Conservation (phyloP, 2,329 filamentous ascomycete genomes). For the Fusarium humuli region DNA sequence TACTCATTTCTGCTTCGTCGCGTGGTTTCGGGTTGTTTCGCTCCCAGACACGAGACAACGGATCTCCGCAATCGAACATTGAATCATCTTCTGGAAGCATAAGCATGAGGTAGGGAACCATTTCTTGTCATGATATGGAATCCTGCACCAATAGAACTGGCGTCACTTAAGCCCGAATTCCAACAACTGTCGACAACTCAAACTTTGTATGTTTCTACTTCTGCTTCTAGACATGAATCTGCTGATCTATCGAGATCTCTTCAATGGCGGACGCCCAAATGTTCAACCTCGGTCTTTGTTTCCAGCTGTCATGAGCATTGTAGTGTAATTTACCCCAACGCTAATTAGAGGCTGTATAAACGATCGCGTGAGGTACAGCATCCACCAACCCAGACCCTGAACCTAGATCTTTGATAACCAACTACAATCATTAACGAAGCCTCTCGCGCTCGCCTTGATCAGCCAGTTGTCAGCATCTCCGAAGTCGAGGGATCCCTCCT, state of each 20-base stretch:
- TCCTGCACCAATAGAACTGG: not conserved
- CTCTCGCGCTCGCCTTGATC: not conserved
- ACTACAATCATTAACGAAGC: conserved; percentile 26
- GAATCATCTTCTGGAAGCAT: conserved; percentile 34
- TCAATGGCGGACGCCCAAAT: not conserved
- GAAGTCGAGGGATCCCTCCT: not conserved
- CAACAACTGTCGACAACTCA: not conserved
- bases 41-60: conserved; percentile 7
- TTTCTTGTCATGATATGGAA: not conserved
- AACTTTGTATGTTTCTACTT: not conserved
- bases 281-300: not conserved
- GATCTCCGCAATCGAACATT: conserved; percentile 24
- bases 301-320: not conserved
- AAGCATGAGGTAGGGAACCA: not conserved
- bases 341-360: not conserved
- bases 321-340: not conserved
- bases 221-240: not conserved
- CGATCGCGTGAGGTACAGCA: conserved; percentile 15
- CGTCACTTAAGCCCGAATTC: conserved; percentile 2
- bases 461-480: not conserved
- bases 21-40: conserved; percentile 22
- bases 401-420: conserved; percentile 6
- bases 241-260: conserved; percentile 1
- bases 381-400: not conserved
- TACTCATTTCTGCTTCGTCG: not conserved